Percentiles rank a stretch among this genome's conserved stretches.
phyloP scores from a whole-genome alignment of 1,139 yeast genomes.

The Arxiozyma telluris region DNA sequence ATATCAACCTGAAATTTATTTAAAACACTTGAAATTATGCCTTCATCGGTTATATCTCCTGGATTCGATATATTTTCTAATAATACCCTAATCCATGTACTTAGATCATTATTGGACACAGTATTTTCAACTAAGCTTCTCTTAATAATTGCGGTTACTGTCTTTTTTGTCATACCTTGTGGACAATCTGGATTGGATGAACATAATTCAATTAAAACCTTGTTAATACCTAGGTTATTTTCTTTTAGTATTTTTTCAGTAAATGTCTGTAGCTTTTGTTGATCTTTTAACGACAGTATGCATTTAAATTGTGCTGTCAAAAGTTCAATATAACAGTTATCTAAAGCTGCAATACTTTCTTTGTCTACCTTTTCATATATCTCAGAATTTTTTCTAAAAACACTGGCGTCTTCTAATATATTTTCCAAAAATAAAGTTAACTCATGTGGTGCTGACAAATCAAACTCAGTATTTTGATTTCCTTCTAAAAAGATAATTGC shows the following conservation, averaged over 20 bases:
- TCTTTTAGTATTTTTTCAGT: background rate
- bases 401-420: background rate
- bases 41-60: background rate
- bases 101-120: background rate
- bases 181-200: slow-evolving; percentile 3
- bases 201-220: background rate
- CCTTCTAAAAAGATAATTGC: background rate
- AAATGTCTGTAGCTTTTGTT: background rate
- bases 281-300: background rate
- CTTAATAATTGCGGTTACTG: slow-evolving; percentile 3
- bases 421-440: background rate
- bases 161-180: background rate
- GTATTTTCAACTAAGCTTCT: slow-evolving; percentile 5
- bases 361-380: background rate
- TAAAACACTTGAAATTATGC: background rate
- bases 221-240: background rate
- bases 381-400: background rate
- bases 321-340: background rate
- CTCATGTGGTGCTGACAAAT: background rate
- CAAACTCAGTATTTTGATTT: background rate
- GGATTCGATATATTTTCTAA: slow-evolving; percentile 3
- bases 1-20: background rate
- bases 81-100: slow-evolving; percentile 9
- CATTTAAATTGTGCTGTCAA: slow-evolving; percentile 1
- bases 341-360: background rate